phyloP scores from a whole-genome alignment of 805 yeast species.

The Candida silvicultrix region DNA sequence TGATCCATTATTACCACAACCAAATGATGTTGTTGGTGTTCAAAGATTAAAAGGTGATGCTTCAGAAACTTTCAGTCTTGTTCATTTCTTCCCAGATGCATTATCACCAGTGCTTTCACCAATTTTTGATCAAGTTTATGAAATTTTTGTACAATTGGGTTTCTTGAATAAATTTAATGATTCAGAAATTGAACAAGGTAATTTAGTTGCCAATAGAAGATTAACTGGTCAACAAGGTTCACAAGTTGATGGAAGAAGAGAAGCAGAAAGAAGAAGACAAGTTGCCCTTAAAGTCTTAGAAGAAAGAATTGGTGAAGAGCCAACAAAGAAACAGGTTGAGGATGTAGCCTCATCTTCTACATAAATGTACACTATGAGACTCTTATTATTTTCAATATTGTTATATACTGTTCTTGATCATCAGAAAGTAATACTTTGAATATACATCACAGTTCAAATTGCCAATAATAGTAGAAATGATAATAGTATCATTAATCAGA shows the following conservation, averaged over 20 bases:
- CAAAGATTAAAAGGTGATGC: constrained; percentile 69
- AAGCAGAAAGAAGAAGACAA: constrained; percentile 72
- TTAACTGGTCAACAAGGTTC: constrained; percentile 17
- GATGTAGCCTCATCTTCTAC: not conserved
- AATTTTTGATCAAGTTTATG: constrained; percentile 38
- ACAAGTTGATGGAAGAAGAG: constrained; percentile 35
- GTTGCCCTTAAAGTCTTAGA: constrained; percentile 71
- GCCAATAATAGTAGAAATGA: too few species aligned
- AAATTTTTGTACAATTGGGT: constrained; percentile 34
- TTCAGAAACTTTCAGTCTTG: constrained; percentile 78
- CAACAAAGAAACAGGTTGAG: constrained; percentile 1
- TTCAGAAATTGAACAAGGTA: constrained; percentile 67
- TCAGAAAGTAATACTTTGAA: too few species aligned
- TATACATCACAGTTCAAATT: too few species aligned
- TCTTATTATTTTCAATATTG: not conserved
- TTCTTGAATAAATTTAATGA: constrained; percentile 58
- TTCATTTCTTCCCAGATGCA: constrained; percentile 75
- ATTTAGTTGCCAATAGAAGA: constrained; percentile 63
- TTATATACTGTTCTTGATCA: too few species aligned
- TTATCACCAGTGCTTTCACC: constrained; percentile 46
- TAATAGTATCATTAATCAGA: too few species aligned
- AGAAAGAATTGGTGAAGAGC: constrained; percentile 41
- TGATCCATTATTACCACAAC: constrained; percentile 49
- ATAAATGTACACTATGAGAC: not conserved
- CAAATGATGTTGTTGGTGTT: constrained; percentile 22